Conservation (phyloP, 2,329 filamentous ascomycete genomes). For the Xylaria sp. region DNA sequence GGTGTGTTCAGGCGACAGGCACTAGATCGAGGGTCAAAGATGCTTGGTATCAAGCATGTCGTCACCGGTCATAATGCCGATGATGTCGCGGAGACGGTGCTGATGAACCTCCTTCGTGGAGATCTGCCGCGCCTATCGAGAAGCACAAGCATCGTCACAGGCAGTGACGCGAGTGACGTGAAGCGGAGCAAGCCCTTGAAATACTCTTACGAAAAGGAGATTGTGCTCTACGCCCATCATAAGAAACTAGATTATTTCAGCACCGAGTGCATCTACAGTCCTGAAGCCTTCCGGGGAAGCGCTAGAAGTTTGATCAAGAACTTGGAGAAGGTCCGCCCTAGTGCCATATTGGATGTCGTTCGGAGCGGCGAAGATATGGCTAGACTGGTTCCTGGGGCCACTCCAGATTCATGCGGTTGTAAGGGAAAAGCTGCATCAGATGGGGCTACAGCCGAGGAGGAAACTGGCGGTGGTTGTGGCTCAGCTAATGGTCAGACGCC, state of each 20-base stretch:
- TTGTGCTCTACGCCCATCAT: slow-evolving; percentile 95
- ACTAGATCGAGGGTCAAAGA: slow-evolving; percentile 86
- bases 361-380: slow-evolving; percentile 97
- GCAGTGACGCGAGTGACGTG: slow-evolving; percentile 77
- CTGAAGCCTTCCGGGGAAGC: slow-evolving; percentile 92
- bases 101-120: slow-evolving; percentile 94
- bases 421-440: slow-evolving; percentile 44
- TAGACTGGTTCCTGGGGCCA: slow-evolving; percentile 70
- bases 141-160: slow-evolving; percentile 88
- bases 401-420: slow-evolving; percentile 51
- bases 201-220: slow-evolving; percentile 99
- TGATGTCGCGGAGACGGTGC: slow-evolving; percentile 92
- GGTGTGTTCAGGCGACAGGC: slow-evolving; percentile 95
- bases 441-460: slow-evolving; percentile 46
- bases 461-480: slow-evolving; percentile 74
- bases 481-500: slow-evolving; percentile 66
- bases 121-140: slow-evolving; percentile 85
- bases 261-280: slow-evolving; percentile 97
- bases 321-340: slow-evolving; percentile 87
- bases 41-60: slow-evolving; percentile 86
- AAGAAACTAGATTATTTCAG: slow-evolving; percentile 97
- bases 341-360: slow-evolving; percentile 93
- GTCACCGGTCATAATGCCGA: slow-evolving; percentile 98
- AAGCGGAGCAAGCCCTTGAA: slow-evolving; percentile 96
- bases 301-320: slow-evolving; percentile 93